phyloP scores from a whole-genome alignment of 306 rosid genomes.

The Hippophae rhamnoides region DNA sequence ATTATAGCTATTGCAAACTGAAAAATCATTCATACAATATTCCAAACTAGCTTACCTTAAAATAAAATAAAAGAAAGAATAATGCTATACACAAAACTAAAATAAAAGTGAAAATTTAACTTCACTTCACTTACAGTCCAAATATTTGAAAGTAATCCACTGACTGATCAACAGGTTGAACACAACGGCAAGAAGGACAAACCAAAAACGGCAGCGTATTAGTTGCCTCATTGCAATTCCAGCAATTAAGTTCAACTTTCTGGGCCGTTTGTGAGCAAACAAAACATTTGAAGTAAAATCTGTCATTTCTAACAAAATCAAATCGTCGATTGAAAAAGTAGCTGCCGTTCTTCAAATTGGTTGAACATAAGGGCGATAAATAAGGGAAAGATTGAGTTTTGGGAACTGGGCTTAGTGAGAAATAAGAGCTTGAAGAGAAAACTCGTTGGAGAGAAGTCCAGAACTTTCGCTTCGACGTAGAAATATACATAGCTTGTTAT shows the following conservation, averaged over 20 bases:
- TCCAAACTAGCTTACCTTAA: no score
- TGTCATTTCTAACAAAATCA: constrained; percentile 13
- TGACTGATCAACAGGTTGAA: constrained; percentile 69
- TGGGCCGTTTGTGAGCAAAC: constrained; percentile 31
- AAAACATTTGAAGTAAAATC: constrained; percentile 15
- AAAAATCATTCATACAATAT: background rate
- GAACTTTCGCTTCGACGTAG: constrained; percentile 43
- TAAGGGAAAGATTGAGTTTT: constrained; percentile 3
- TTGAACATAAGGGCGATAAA: constrained; percentile 8
- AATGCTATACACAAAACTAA: background rate
- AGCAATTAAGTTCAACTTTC: constrained; percentile 34
- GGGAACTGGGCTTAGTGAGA: constrained; percentile 10
- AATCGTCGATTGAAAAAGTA: constrained; percentile 5
- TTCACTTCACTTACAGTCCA: constrained; percentile 48
- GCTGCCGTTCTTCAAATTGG: constrained; percentile 6
- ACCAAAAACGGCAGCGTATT: constrained; percentile 40
- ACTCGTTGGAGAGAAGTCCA: constrained; percentile 24
- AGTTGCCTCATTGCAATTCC: constrained; percentile 54
- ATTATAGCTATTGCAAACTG: background rate
- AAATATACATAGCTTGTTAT: no score
- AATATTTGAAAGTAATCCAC: constrained; percentile 69
- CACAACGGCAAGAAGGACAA: constrained; percentile 57
- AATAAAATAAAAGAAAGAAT: no score
- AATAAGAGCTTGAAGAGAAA: constrained; percentile 20
- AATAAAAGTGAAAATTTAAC: background rate